Percentiles rank a stretch among this genome's conserved stretches.
Evolutionary conservation across 495 filamentous ascomycete species (phyloP).

Genomic region (Letharia columbiana): DNA sequence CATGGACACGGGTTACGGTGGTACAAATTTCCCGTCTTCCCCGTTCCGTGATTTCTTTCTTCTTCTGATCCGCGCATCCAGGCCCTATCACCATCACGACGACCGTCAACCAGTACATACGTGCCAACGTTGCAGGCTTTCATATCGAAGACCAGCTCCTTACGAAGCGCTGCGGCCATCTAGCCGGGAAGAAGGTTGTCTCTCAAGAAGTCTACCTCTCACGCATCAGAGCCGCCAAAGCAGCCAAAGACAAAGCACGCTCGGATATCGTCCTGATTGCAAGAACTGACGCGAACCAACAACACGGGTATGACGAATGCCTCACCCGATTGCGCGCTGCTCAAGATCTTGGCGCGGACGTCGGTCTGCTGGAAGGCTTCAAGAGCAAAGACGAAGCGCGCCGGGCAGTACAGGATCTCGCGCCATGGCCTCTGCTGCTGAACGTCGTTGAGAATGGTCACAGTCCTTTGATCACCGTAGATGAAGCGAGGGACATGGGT

Average conservation of each 20-base stretch:
- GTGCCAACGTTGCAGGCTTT: conserved; percentile 59
- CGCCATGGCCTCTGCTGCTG: conserved; percentile 50
- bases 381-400: conserved; percentile 46
- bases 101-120: conserved; percentile 55
- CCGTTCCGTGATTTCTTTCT: too few species aligned
- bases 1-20: conserved; percentile 58
- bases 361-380: conserved; percentile 57
- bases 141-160: conserved; percentile 65
- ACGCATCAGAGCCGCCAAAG: conserved; percentile 47
- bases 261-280: conserved; percentile 62
- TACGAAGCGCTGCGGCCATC: conserved; percentile 58
- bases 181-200: conserved; percentile 55
- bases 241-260: conserved; percentile 39
- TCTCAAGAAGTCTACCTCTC: conserved; percentile 40
- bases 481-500: conserved; percentile 52
- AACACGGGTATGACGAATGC: conserved; percentile 54
- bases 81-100: conserved; percentile 54
- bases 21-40: conserved; percentile 27
- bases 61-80: conserved; percentile 19
- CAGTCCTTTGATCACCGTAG: conserved; percentile 46
- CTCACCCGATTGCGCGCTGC: conserved; percentile 48
- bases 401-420: conserved; percentile 45
- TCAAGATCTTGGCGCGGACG: conserved; percentile 50
- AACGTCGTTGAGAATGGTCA: conserved; percentile 59
- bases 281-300: conserved; percentile 58